These are phyloP conservation scores for Echinochloa phyllopogon DNA, from an alignment of 176 grass and related monocot species.

Conservation along the genomic window DNA sequence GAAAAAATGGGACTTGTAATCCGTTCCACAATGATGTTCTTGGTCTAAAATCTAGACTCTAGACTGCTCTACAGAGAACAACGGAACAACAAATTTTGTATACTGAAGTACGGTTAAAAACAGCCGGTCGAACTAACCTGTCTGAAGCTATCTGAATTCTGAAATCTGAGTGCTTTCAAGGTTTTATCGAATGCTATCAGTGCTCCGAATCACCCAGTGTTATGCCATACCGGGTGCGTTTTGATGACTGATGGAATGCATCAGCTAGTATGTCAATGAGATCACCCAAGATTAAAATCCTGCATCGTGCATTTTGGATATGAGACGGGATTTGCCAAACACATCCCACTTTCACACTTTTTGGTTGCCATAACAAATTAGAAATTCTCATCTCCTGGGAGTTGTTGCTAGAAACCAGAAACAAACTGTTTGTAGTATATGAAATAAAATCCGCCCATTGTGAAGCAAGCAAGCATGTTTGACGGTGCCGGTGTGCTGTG, in stretches of 20 bases:
- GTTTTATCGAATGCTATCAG: neutral
- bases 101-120: constrained; percentile 8
- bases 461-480: too few relatives aligned
- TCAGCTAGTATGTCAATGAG: neutral
- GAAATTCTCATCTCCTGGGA: neutral
- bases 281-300: neutral
- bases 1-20: neutral
- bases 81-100: constrained; percentile 17
- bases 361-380: neutral
- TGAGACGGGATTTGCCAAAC: neutral
- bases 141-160: neutral
- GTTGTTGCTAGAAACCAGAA: neutral
- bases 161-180: neutral
- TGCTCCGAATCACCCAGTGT: neutral
- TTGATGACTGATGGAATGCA: neutral
- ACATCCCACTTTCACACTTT: neutral
- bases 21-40: neutral
- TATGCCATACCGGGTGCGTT: neutral
- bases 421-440: too few relatives aligned
- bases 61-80: constrained; percentile 19
- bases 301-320: neutral
- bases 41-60: neutral
- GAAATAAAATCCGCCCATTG: too few relatives aligned
- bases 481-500: too few relatives aligned
- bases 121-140: neutral